Conservation (phyloP, 148 eudicot genomes). For the Rhododendron ovatum region DNA sequence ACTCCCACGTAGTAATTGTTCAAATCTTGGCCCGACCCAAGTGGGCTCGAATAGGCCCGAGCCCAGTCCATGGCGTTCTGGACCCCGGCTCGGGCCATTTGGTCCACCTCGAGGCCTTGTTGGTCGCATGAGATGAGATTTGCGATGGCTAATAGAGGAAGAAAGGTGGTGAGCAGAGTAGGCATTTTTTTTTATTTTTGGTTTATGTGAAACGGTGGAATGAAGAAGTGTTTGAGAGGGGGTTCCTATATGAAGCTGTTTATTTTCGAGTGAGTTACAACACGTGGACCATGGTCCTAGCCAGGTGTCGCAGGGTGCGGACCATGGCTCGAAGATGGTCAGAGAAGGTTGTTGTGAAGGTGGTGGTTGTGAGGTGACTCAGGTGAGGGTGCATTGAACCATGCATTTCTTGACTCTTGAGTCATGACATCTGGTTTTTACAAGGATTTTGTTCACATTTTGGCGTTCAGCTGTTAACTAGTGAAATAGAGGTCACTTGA, state of each 20-base stretch:
- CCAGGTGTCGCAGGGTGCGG: conserved; percentile 1
- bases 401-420: neutral
- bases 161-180: conserved; percentile 15
- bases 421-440: neutral
- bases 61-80: conserved; percentile 31
- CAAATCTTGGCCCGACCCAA: neutral
- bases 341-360: no score
- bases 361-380: neutral
- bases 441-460: neutral
- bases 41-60: conserved; percentile 1
- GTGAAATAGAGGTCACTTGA: neutral
- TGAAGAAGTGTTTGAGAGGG: neutral
- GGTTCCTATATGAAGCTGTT: neutral
- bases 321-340: neutral
- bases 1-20: neutral
- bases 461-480: neutral
- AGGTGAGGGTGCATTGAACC: neutral
- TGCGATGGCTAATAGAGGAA: conserved; percentile 16
- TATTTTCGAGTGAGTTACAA: neutral
- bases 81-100: conserved; percentile 34
- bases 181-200: conserved; percentile 10
- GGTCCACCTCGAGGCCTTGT: conserved; percentile 27
- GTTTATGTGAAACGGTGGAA: neutral
- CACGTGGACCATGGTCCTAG: conserved; percentile 4
- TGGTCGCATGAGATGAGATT: conserved; percentile 10